Base-by-base conservation (phyloP, 345 rosid species). In the Euphorbia lathyris region DNA sequence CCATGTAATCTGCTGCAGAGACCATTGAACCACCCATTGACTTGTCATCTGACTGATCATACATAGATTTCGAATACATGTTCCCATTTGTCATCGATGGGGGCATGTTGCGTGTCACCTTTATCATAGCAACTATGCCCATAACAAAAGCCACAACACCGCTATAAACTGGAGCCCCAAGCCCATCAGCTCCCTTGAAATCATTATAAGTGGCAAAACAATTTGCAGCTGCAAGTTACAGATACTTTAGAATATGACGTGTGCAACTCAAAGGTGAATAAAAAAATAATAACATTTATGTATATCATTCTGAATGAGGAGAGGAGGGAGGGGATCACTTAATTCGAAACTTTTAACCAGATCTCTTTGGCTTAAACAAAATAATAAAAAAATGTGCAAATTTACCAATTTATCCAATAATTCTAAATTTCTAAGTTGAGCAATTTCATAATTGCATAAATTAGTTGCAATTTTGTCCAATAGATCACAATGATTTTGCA, bases 101-200 rank as follows among this genome's bases (percentile, higher is more conserved):
- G 1, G 98, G 96, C 78, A 91, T 82, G 76, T 85, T 87, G 38
- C 90, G 83, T 0, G 98, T 84, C 68, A 91, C 90, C 83, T 73
- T 88, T 55, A 89, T 83, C 87, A 91, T 83, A 5, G 97, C 87
- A 57, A 81, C 91, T 4, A 94, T 83, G 45, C 98, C 95, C 88
- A 85, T 87, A 27, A 90, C 88, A 19, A 94, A 78, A 59, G 97
- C 86, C 98, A 94, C 86, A 14, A 94, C 86, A 8, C 95, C 96
- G 0, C 86, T 86, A 80, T 89, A 80, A 69, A 91, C 71, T 34
- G 86, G 96, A 40, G 90, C 84, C 74, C 87, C 81, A 36, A 66
- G 63, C 26, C 82, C 85, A n/a, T 78, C 86, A 48, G 88, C 58
- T 61, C 42, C 77, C 79, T 78, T 86, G 74, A 59, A 63, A 56